These are phyloP conservation scores for Kodamaea fukazawae DNA, from an alignment of 805 yeast genomes.

Conservation along the genomic window DNA sequence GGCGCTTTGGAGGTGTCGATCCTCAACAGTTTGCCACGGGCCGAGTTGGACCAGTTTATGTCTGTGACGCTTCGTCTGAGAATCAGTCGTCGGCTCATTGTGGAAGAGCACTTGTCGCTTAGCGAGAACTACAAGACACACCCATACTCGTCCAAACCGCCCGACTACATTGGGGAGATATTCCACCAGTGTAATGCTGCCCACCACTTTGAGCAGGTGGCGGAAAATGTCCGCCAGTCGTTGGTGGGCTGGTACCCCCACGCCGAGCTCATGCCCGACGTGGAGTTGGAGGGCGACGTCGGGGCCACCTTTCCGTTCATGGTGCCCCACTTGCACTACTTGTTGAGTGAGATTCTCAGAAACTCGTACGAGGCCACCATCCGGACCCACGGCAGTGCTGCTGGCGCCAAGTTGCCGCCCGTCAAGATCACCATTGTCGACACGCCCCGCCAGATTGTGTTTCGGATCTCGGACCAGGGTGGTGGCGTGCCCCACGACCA, in stretches of 20 bases:
- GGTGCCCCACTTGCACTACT: slow-evolving; percentile 80
- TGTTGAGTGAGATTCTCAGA: slow-evolving; percentile 83
- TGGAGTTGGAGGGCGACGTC: slow-evolving; percentile 70
- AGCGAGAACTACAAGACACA: slow-evolving; percentile 58
- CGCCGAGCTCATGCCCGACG: slow-evolving; percentile 60
- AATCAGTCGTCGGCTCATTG: slow-evolving; percentile 83
- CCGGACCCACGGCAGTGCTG: slow-evolving; percentile 32
- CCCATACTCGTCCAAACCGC: slow-evolving; percentile 47
- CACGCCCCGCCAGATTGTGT: slow-evolving; percentile 62
- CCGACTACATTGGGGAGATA: slow-evolving; percentile 70
- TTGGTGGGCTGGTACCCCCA: slow-evolving; percentile 54
- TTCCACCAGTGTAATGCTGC: slow-evolving; percentile 75
- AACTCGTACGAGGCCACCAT: slow-evolving; percentile 84
- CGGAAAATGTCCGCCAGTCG: slow-evolving; percentile 46
- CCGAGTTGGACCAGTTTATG: slow-evolving; percentile 68
- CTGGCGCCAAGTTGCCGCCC: slow-evolving; percentile 54
- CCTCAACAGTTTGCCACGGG: slow-evolving; percentile 54
- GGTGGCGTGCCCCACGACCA: slow-evolving; percentile 74
- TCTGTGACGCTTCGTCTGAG: slow-evolving; percentile 79
- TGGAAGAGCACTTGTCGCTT: slow-evolving; percentile 85
- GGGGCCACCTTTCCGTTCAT: slow-evolving; percentile 75
- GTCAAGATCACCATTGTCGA: slow-evolving; percentile 73
- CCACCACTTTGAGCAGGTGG: slow-evolving; percentile 60
- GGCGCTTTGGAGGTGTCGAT: slow-evolving; percentile 84
- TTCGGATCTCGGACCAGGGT: slow-evolving; percentile 84